Conservation (phyloP, 2,329 filamentous ascomycete species). For the Phialophora expanda region DNA sequence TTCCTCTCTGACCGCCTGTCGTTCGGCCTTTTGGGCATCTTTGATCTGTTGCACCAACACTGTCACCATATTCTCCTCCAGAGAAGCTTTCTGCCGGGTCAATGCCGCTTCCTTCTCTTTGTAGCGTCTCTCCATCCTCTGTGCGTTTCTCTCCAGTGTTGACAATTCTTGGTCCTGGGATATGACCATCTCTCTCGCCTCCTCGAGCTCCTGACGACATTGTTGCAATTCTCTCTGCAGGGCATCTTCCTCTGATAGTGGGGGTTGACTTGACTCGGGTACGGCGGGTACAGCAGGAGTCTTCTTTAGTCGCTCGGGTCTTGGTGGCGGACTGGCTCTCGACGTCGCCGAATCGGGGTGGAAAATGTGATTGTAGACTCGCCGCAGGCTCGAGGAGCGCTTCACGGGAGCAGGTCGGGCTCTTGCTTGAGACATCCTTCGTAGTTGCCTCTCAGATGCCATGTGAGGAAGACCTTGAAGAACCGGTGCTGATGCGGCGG, state of each 20-base stretch:
- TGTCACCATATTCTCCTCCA: slow-evolving; percentile 37
- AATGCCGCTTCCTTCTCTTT: slow-evolving; percentile 34
- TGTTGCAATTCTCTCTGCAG: slow-evolving; percentile 33
- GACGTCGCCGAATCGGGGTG: slow-evolving; percentile 17
- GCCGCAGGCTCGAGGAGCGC: slow-evolving; percentile 32
- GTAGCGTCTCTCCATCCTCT: slow-evolving; percentile 41
- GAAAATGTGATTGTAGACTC: slow-evolving; percentile 36
- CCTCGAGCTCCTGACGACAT: slow-evolving; percentile 34
- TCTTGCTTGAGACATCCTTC: slow-evolving; percentile 31
- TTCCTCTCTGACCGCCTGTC: slow-evolving; percentile 29
- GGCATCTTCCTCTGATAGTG: slow-evolving; percentile 16
- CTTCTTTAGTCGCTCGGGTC: slow-evolving; percentile 16
- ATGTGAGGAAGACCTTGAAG: slow-evolving; percentile 16
- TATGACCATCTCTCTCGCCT: slow-evolving; percentile 31
- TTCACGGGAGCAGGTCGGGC: slow-evolving; percentile 27
- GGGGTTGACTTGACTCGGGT: slow-evolving; percentile 14
- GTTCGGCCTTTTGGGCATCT: slow-evolving; percentile 34
- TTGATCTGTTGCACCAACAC: slow-evolving; percentile 35
- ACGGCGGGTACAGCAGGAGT: slow-evolving; percentile 8
- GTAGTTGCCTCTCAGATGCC: slow-evolving; percentile 34
- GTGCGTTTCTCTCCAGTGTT: slow-evolving; percentile 37
- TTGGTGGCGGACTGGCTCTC: slow-evolving; percentile 5
- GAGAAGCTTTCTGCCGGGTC: slow-evolving; percentile 28
- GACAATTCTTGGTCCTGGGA: slow-evolving; percentile 35
- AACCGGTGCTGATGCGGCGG: slow-evolving; percentile 11